Evolutionary conservation across 2,329 filamentous ascomycete species (phyloP).

Genomic region (Fonsecaea erecta): DNA sequence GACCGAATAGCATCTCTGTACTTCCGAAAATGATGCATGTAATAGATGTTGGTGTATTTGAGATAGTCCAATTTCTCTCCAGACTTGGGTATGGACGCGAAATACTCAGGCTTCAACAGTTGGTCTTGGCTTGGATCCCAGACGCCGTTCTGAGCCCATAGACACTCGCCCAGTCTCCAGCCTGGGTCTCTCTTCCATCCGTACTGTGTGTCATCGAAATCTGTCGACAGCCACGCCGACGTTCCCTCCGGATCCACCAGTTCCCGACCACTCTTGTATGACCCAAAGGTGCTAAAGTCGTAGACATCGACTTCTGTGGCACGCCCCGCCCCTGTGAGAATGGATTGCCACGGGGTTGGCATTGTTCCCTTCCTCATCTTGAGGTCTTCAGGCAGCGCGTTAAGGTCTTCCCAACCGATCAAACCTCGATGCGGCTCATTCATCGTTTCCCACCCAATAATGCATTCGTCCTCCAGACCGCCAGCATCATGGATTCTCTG

Average conservation of each 20-base stretch:
- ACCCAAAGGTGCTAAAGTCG: slow-evolving; percentile 91
- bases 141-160: slow-evolving; percentile 96
- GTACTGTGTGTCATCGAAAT: slow-evolving; percentile 84
- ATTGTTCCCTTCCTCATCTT: slow-evolving; percentile 90
- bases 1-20: slow-evolving; percentile 75
- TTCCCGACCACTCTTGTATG: slow-evolving; percentile 81
- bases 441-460: slow-evolving; percentile 94
- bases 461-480: slow-evolving; percentile 80
- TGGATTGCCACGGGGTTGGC: slow-evolving; percentile 91
- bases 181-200: slow-evolving; percentile 84
- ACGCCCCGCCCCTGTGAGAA: slow-evolving; percentile 86
- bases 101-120: slow-evolving; percentile 84
- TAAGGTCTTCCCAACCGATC: slow-evolving; percentile 80
- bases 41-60: slow-evolving; percentile 88
- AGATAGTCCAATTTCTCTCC: slow-evolving; percentile 78
- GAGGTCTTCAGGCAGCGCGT: slow-evolving; percentile 80
- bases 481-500: slow-evolving; percentile 85
- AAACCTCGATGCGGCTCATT: slow-evolving; percentile 94
- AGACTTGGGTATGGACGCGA: slow-evolving; percentile 75
- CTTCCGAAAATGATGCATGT: slow-evolving; percentile 80
- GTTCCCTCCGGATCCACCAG: slow-evolving; percentile 88
- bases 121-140: slow-evolving; percentile 84
- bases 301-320: slow-evolving; percentile 89
- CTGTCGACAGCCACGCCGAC: slow-evolving; percentile 79
- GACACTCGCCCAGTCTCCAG: slow-evolving; percentile 91